A percentile compares a stretch with the other conserved stretches of the same genome.
Evolutionary conservation across 2,329 filamentous ascomycete species (phyloP).

Genomic region (Colletotrichum costaricense): DNA sequence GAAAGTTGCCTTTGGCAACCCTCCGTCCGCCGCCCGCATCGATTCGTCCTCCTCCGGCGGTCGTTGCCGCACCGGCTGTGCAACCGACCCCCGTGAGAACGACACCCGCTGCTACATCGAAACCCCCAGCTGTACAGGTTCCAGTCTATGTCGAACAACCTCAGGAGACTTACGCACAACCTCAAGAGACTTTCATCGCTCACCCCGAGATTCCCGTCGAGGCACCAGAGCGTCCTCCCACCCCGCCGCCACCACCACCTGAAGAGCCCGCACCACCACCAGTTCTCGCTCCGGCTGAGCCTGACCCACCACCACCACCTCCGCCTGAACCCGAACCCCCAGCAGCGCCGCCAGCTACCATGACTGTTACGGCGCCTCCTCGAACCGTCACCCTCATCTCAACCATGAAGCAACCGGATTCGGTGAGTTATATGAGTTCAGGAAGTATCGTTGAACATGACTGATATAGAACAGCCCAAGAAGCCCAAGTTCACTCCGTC

Average conservation of each 20-base stretch:
- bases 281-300: slow-evolving; percentile 26
- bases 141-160: background rate
- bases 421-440: background rate
- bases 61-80: background rate
- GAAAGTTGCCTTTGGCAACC: slow-evolving; percentile 9
- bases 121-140: background rate
- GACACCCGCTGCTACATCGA: background rate
- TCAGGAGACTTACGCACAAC: background rate
- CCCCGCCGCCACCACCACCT: slow-evolving; percentile 6
- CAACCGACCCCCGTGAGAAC: background rate
- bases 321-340: background rate
- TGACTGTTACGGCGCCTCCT: slow-evolving; percentile 25
- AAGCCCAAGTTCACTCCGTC: slow-evolving; percentile 4
- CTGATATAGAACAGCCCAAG: slow-evolving; percentile 10
- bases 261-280: slow-evolving; percentile 17
- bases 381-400: slow-evolving; percentile 25
- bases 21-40: background rate
- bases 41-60: background rate
- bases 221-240: slow-evolving; percentile 1
- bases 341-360: slow-evolving; percentile 19
- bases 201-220: background rate
- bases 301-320: slow-evolving; percentile 12
- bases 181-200: background rate
- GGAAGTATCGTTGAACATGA: background rate
- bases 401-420: slow-evolving; percentile 17